phyloP scores from a whole-genome alignment of 305 asterid genomes.

The Fraxinus dipetala region DNA sequence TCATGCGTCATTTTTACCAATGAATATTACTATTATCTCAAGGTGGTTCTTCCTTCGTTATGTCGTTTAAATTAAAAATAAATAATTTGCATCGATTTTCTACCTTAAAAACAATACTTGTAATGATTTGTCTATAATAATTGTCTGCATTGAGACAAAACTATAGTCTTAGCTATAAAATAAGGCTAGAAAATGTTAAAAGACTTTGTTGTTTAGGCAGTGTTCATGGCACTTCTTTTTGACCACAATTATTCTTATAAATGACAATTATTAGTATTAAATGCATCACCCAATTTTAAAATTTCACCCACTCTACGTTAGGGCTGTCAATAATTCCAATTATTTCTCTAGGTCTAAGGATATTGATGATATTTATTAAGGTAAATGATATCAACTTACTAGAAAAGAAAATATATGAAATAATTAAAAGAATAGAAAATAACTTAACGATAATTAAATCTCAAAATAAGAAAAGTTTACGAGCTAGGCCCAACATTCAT shows the following conservation, averaged over 20 bases:
- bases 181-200: neutral
- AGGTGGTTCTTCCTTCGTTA: neutral
- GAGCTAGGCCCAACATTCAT: neutral
- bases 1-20: neutral
- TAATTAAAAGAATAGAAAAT: neutral
- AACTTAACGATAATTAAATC: neutral
- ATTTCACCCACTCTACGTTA: neutral
- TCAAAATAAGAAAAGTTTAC: neutral
- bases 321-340: neutral
- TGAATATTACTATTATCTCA: neutral
- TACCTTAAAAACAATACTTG: neutral
- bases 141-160: slow-evolving; percentile 12
- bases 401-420: neutral
- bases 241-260: neutral
- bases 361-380: neutral
- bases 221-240: neutral
- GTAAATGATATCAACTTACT: neutral
- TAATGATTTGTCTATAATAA: neutral
- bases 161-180: neutral
- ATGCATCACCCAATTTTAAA: too few relatives aligned
- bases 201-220: neutral
- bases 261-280: neutral
- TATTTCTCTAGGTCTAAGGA: neutral
- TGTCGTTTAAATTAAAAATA: neutral
- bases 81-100: slow-evolving; percentile 11